These are phyloP conservation scores for Leishmania guyanensis DNA, from an alignment of 208 protist genomes.

Conservation along the genomic window DNA sequence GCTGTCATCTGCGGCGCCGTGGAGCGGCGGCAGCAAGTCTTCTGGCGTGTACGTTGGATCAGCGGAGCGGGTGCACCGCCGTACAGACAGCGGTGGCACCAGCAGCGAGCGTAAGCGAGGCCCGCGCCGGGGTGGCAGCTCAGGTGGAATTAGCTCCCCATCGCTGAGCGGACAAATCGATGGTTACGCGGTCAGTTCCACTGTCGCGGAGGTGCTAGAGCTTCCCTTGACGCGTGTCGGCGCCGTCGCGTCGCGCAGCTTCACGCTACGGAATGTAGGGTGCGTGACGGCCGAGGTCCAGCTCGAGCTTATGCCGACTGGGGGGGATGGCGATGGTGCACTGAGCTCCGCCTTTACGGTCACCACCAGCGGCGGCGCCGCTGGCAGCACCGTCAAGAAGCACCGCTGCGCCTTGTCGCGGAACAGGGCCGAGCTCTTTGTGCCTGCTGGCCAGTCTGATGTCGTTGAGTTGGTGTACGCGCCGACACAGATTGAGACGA, in stretches of 20 bases:
- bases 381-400: conserved; percentile 34
- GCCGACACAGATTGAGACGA: conserved; percentile 54
- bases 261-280: conserved; percentile 89
- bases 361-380: not conserved
- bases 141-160: not conserved
- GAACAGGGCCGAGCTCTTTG: conserved; percentile 43
- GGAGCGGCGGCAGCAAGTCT: not conserved
- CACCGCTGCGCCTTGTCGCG: conserved; percentile 23
- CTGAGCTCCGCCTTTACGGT: conserved; percentile 58
- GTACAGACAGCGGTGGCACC: conserved; percentile 6
- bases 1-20: conserved; percentile 1
- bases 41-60: not conserved
- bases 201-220: conserved; percentile 63
- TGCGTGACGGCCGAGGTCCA: conserved; percentile 83
- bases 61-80: conserved; percentile 22
- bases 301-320: conserved; percentile 39
- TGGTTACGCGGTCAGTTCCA: not conserved
- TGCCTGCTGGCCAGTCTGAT: conserved; percentile 61
- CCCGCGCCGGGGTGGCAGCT: conserved; percentile 16
- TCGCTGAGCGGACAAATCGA: conserved; percentile 11
- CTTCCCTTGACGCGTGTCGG: conserved; percentile 85
- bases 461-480: conserved; percentile 60
- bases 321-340: conserved; percentile 5
- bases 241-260: conserved; percentile 33
- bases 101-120: conserved; percentile 18